Percentiles rank a stretch among this genome's conserved stretches.
Conservation (phyloP, 352 stramenopile species). For the Phytophthora sp. region DNA sequence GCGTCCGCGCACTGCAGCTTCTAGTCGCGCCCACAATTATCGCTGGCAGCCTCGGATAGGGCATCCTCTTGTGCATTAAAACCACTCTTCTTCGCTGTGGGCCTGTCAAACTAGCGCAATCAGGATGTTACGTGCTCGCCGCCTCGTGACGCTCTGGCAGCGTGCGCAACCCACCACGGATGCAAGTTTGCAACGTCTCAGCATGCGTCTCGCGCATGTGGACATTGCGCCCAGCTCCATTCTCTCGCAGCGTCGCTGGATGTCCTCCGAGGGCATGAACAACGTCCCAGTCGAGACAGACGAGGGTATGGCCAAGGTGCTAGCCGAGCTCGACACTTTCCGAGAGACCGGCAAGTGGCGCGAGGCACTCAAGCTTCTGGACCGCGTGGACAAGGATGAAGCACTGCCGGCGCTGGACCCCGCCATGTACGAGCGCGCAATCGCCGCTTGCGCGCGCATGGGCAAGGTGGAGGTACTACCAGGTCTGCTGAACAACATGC, state of each 20-base stretch:
- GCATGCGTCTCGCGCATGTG: constrained; percentile 18
- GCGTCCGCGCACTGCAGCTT: constrained; percentile 4
- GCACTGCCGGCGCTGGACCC: constrained; percentile 59
- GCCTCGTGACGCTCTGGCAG: constrained; percentile 47
- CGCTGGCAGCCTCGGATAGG: neutral
- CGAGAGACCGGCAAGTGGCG: constrained; percentile 76
- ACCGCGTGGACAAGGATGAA: constrained; percentile 66
- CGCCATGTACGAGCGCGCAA: constrained; percentile 82
- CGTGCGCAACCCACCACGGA: constrained; percentile 24
- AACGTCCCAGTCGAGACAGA: constrained; percentile 19
- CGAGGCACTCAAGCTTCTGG: constrained; percentile 75
- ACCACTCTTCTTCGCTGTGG: neutral
- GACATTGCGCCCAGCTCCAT: neutral
- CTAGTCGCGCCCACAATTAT: neutral
- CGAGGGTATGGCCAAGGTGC: constrained; percentile 30
- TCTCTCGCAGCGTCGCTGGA: constrained; percentile 22
- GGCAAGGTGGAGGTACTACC: constrained; percentile 82
- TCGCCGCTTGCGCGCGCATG: constrained; percentile 79
- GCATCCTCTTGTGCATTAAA: neutral
- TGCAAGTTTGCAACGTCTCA: constrained; percentile 25
- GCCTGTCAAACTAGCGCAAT: neutral
- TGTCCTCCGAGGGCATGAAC: constrained; percentile 25
- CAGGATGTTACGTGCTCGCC: constrained; percentile 45
- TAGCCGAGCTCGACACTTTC: constrained; percentile 54
- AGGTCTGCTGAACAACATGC: constrained; percentile 80